Conservation (phyloP, 2,329 filamentous ascomycete species). For the Chalaropsis thielavioides region DNA sequence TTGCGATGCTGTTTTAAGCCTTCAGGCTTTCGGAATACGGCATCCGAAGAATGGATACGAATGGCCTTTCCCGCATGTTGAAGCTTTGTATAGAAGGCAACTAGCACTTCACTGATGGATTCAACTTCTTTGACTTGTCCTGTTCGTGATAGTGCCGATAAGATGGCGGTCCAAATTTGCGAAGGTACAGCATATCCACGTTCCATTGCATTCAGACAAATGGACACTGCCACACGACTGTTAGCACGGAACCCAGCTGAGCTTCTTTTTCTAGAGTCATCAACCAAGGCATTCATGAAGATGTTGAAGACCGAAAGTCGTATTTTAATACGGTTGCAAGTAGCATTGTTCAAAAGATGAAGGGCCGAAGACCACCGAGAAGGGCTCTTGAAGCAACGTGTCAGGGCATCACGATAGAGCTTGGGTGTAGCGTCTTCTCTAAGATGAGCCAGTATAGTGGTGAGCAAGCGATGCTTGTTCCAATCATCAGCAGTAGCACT, state of each 20-base stretch:
- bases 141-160: conserved; percentile 3
- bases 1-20: not conserved
- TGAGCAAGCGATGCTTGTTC: conserved; percentile 31
- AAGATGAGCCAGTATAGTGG: conserved; percentile 28
- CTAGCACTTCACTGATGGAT: not conserved
- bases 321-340: not conserved
- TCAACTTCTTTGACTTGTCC: conserved; percentile 6
- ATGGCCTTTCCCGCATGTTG: not conserved
- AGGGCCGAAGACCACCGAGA: conserved; percentile 23
- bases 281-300: conserved; percentile 7
- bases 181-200: conserved; percentile 10
- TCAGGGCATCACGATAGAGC: conserved; percentile 20
- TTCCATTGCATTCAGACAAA: conserved; percentile 11
- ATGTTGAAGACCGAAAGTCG: conserved; percentile 9
- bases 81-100: conserved; percentile 1
- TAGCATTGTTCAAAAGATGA: conserved; percentile 10
- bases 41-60: conserved; percentile 14
- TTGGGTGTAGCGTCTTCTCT: conserved; percentile 19
- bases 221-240: not conserved
- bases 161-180: conserved; percentile 8
- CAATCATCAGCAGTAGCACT: conserved; percentile 26
- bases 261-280: conserved; percentile 3
- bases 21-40: conserved; percentile 5
- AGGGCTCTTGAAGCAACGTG: conserved; percentile 21
- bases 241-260: not conserved